A percentile compares a stretch with the other conserved stretches of the same genome.
These are phyloP conservation scores for Citrus unshiu DNA, from an alignment of 345 rosid species.

Conservation along the genomic window DNA sequence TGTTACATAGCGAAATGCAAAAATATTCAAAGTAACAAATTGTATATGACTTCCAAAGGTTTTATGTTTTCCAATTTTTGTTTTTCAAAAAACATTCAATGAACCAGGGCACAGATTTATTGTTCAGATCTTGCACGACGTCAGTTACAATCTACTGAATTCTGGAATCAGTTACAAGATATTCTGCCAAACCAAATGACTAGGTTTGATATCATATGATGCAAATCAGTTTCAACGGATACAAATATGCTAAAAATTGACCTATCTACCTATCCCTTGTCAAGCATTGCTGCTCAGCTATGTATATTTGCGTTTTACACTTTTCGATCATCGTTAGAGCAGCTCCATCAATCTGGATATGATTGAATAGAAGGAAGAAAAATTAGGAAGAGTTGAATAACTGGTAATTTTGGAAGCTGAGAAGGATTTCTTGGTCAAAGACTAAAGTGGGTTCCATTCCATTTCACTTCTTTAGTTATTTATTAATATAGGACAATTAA, in stretches of 20 bases:
- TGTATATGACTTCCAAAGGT: not conserved
- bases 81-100: not conserved
- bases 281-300: not conserved
- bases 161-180: not conserved
- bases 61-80: not conserved
- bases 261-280: not conserved
- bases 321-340: not conserved
- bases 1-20: not conserved
- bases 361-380: not conserved
- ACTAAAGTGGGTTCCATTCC: not conserved
- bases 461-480: not conserved
- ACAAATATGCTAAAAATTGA: not conserved
- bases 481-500: too few species aligned
- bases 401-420: not conserved
- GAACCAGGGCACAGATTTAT: not conserved
- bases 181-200: not conserved
- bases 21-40: not conserved
- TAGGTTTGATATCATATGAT: not conserved
- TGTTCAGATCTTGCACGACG: not conserved
- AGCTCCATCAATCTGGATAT: not conserved
- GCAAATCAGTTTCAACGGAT: not conserved
- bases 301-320: not conserved
- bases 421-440: not conserved
- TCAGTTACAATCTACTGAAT: not conserved
- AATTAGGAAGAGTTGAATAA: not conserved